Evolutionary conservation across 345 rosid genomes (phyloP).

Genomic region (Pugionium dolabratum): DNA sequence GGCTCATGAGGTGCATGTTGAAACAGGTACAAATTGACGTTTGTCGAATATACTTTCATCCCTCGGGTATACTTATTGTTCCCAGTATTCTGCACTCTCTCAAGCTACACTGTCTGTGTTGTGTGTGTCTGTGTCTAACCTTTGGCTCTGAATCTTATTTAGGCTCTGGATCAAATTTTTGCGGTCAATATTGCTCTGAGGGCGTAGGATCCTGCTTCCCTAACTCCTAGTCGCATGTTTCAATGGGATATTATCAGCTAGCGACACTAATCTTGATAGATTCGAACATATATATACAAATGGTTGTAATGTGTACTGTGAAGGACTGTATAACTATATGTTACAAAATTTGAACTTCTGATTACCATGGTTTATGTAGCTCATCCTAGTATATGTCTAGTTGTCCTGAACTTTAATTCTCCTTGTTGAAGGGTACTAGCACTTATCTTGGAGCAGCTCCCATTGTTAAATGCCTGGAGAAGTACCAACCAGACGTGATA

Average conservation of each 20-base stretch:
- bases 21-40: slow-evolving; percentile 42
- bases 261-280: not conserved
- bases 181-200: slow-evolving; percentile 40
- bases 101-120: not conserved
- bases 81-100: not conserved
- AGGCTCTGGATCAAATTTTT: slow-evolving; percentile 47
- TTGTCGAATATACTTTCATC: slow-evolving; percentile 1
- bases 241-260: slow-evolving; percentile 9
- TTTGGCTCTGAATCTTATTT: slow-evolving; percentile 30
- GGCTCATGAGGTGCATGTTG: slow-evolving; percentile 61
- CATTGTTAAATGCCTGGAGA: slow-evolving; percentile 85
- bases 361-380: not conserved
- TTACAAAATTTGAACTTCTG: not conserved
- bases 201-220: slow-evolving; percentile 58
- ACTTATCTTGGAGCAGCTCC: slow-evolving; percentile 97
- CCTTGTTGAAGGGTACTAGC: slow-evolving; percentile 63
- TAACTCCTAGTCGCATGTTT: slow-evolving; percentile 9
- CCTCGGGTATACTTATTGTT: not conserved
- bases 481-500: slow-evolving; percentile 73
- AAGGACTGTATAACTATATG: slow-evolving; percentile 12
- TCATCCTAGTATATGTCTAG: not conserved
- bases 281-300: not conserved
- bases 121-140: not conserved
- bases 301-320: not conserved
- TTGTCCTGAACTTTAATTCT: slow-evolving; percentile 6